Base-by-base conservation (phyloP, 2,329 filamentous ascomycete species). In the Penicillium frequentans region DNA sequence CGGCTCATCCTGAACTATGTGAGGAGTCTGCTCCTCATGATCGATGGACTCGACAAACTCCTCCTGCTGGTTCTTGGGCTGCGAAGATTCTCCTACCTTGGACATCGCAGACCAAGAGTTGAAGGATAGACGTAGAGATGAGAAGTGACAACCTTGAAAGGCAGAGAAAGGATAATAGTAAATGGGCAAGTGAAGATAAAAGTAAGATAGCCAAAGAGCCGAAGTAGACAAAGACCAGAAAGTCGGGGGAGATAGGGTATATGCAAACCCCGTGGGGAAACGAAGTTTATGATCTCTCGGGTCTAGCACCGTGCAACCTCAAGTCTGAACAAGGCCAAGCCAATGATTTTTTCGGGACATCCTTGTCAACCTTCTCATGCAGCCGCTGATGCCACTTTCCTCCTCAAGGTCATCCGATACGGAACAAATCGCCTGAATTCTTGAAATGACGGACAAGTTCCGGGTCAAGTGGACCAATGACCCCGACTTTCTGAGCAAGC, bases 41-140 rank as follows among this genome's bases (percentile, higher is more conserved):
- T 63, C 61, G 39, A 70, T 62, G n/a, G 62, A 62, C 49, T 72
- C 70, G 42, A 72, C 65, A 29, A 64, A 63, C 50, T 70, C 66
- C 31, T 69, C 66, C 49, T 65, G 64, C 35, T 51, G 52, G 11
- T 48, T 23, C 35, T 69, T 66, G 16, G 60, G 39, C 13, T 58
- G 54, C 5, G 59, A 47, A 14, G 39, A 44, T 16, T 64, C 56
- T 49, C 58, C 51, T 27, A 56, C 52, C n/a, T 56, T 61, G 21
- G 65, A 62, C 59, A 74, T 58, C 13, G 39, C 49, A 57, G 26
- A 39, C 48, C 19, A 46, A n/a, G 37, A 49, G 9, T 31, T 19
- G 10, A 48, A 23, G 16, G 21, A 27, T 24, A 24, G 3, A 31
- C 43, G 43, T 44, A 27, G 24, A 19, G 10, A 43, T 43, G 14